Conservation (phyloP, 164 flowering plant genomes). For the Akebia trifoliata region DNA sequence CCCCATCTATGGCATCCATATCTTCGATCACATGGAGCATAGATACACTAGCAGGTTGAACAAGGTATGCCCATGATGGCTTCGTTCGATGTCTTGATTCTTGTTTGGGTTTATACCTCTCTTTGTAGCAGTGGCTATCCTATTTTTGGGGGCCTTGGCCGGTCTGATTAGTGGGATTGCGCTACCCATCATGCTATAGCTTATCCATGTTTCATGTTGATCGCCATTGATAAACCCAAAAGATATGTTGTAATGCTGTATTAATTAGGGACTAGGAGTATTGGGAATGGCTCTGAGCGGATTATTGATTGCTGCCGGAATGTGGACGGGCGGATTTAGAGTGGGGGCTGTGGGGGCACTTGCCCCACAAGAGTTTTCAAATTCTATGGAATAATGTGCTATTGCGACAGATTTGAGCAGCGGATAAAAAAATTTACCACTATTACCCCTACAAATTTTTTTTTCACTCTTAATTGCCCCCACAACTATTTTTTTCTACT, state of each 20-base stretch:
- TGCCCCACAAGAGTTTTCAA: too few relatives aligned
- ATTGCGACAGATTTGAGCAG: too few relatives aligned
- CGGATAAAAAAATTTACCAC: too few relatives aligned
- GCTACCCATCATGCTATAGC: constrained; percentile 61
- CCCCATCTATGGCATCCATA: constrained; percentile 65
- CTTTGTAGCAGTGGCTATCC: constrained; percentile 54
- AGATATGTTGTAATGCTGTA: constrained; percentile 33
- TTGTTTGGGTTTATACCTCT: constrained; percentile 44
- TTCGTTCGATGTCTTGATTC: constrained; percentile 31
- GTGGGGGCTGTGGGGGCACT: too few relatives aligned
- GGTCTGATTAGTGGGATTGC: constrained; percentile 59
- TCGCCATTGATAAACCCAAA: constrained; percentile 51
- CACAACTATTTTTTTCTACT: too few relatives aligned
- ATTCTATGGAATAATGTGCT: too few relatives aligned
- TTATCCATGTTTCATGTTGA: constrained; percentile 83
- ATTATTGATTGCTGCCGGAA: constrained; percentile 42
- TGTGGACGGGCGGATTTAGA: too few relatives aligned
- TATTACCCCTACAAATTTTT: too few relatives aligned
- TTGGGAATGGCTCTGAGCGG: constrained; percentile 50
- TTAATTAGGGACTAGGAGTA: constrained; percentile 50
- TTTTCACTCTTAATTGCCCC: too few relatives aligned
- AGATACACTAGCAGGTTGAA: constrained; percentile 33
- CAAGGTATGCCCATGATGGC: constrained; percentile 43
- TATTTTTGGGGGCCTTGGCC: constrained; percentile 45
- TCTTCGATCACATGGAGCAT: constrained; percentile 59